Conservation (phyloP, 176 grass and related monocot species). For the Phragmites australis region DNA sequence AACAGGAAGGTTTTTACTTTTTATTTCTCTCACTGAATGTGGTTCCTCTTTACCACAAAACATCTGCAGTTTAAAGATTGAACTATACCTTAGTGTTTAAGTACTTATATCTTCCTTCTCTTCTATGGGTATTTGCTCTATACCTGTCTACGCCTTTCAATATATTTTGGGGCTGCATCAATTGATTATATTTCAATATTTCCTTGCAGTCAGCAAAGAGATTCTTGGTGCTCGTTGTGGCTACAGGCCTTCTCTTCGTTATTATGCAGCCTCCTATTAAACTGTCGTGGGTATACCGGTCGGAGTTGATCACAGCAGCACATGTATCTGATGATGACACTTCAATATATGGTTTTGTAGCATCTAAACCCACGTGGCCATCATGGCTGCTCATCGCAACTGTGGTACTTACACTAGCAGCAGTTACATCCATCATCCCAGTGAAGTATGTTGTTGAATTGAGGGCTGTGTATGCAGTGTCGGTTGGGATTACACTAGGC, state of each 20-base stretch:
- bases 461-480: constrained; percentile 76
- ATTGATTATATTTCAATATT: constrained; percentile 35
- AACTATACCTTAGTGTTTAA: background rate
- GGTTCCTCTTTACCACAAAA: background rate
- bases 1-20: background rate
- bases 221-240: constrained; percentile 68
- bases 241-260: constrained; percentile 84
- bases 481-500: constrained; percentile 75
- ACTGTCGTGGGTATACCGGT: constrained; percentile 81
- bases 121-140: background rate
- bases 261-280: constrained; percentile 89
- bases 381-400: constrained; percentile 93
- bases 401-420: constrained; percentile 80
- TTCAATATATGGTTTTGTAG: constrained; percentile 87
- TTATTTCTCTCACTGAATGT: background rate
- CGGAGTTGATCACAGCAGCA: constrained; percentile 74
- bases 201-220: constrained; percentile 86
- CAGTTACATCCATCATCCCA: constrained; percentile 89
- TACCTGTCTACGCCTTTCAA: constrained; percentile 3
- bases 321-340: constrained; percentile 87
- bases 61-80: background rate
- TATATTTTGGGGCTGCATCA: constrained; percentile 8
- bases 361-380: constrained; percentile 86
- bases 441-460: constrained; percentile 93
- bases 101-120: background rate